Conservation (phyloP, 768 basidiomycete species). For the Candolleomyces efflorescens region DNA sequence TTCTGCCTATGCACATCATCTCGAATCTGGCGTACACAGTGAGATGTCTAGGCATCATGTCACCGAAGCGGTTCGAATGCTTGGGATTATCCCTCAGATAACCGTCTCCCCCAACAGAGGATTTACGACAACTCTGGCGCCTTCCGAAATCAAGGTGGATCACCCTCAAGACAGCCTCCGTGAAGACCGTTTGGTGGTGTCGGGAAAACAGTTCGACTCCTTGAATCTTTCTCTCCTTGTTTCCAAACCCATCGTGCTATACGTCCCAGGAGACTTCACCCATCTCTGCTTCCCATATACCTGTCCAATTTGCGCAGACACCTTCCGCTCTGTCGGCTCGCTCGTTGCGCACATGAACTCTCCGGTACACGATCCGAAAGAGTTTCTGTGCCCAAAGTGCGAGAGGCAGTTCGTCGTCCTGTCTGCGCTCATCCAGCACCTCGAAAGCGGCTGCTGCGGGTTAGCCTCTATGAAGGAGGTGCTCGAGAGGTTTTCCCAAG, state of each 20-base stretch:
- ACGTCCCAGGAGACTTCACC: slow-evolving; percentile 3
- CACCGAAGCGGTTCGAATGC: slow-evolving; percentile 40
- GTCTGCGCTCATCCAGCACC: slow-evolving; percentile 58
- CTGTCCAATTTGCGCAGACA: slow-evolving; percentile 56
- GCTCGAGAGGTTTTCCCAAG: slow-evolving; percentile 15
- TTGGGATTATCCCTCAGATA: slow-evolving; percentile 52
- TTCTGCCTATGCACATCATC: slow-evolving; percentile 56
- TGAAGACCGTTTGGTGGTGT: no score
- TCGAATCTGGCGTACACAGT: slow-evolving; percentile 59
- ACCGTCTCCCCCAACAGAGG: slow-evolving; percentile 38
- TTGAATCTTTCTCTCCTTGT: no score
- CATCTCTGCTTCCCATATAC: slow-evolving; percentile 36
- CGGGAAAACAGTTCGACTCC: no score
- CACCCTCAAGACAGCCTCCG: no score
- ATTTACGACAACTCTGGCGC: not conserved
- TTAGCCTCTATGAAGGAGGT: slow-evolving; percentile 43
- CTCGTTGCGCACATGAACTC: slow-evolving; percentile 65
- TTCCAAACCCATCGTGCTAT: not conserved
- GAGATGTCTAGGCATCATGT: slow-evolving; percentile 35
- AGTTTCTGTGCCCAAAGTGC: slow-evolving; percentile 58
- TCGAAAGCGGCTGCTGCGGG: slow-evolving; percentile 60
- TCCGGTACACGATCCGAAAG: slow-evolving; percentile 49
- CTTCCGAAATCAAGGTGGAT: no score
- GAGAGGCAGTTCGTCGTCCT: slow-evolving; percentile 39
- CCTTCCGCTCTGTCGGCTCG: slow-evolving; percentile 33